phyloP scores from a whole-genome alignment of 768 basidiomycete genomes.

The Flagelloscypha sp. region DNA sequence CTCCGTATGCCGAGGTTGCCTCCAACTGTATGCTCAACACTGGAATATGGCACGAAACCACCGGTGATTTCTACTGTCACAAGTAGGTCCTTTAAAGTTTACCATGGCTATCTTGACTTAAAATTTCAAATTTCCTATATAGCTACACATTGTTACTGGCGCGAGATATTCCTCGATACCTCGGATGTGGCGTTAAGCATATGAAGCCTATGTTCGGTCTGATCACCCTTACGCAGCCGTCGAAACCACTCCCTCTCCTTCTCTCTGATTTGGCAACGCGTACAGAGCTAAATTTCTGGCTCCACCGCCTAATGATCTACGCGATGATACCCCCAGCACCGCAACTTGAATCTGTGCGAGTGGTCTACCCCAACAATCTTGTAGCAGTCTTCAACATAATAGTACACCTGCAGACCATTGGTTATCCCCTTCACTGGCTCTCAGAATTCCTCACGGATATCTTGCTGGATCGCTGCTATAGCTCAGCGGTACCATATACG shows the following conservation, averaged over 20 bases:
- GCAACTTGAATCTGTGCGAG: constrained; percentile 13
- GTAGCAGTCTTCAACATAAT: constrained; percentile 24
- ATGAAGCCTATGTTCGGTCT: constrained; percentile 14
- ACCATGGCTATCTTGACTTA: not conserved
- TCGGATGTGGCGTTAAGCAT: constrained; percentile 18
- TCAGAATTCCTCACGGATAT: constrained; percentile 22
- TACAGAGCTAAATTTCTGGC: constrained; percentile 23
- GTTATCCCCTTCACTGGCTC: constrained; percentile 30
- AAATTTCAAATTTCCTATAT: constrained; percentile 9
- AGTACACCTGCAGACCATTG: constrained; percentile 22
- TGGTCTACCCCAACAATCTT: constrained; percentile 26
- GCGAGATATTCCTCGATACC: constrained; percentile 20
- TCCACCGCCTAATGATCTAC: constrained; percentile 24
- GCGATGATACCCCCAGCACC: constrained; percentile 19
- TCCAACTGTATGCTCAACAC: constrained; percentile 23
- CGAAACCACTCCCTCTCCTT: constrained; percentile 13
- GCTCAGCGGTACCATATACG: constrained; percentile 20
- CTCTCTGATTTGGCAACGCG: constrained; percentile 16
- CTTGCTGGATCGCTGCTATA: constrained; percentile 17
- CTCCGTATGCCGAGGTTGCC: constrained; percentile 16
- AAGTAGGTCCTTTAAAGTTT: constrained; percentile 13
- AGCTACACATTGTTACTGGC: constrained; percentile 24
- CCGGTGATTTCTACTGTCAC: constrained; percentile 21
- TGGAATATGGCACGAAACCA: constrained; percentile 18
- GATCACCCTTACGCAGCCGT: constrained; percentile 9